Evolutionary conservation across 176 grass and related monocot genomes (phyloP).

Genomic region (Ensete glaucum): DNA sequence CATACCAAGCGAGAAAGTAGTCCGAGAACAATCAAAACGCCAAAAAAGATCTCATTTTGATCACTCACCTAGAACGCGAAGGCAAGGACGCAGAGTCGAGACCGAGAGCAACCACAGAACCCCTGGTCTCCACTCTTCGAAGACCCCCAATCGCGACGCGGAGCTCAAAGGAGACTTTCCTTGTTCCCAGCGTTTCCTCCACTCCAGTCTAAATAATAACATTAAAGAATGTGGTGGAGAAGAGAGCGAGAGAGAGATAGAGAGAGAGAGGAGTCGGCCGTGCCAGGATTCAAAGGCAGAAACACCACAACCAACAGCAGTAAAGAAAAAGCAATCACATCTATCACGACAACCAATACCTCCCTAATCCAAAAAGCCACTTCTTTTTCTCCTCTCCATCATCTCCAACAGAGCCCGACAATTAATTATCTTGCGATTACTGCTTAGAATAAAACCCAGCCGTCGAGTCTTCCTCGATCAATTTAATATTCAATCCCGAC

Average conservation of each 20-base stretch:
- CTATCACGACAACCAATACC: neutral
- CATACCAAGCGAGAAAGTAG: neutral
- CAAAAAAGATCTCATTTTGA: neutral
- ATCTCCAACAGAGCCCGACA: neutral
- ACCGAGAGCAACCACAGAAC: neutral
- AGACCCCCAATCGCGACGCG: neutral
- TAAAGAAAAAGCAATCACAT: neutral
- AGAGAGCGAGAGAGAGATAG: too few relatives aligned
- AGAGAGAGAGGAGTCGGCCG: neutral
- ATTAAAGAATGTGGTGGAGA: neutral
- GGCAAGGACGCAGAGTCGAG: neutral
- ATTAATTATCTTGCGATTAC: neutral
- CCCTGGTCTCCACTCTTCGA: neutral
- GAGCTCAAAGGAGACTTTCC: conserved; percentile 3
- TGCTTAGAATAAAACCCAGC: neutral
- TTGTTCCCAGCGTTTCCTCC: conserved; percentile 6
- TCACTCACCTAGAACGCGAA: neutral
- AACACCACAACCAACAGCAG: neutral
- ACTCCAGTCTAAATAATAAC: neutral
- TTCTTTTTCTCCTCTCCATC: neutral
- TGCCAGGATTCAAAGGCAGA: neutral
- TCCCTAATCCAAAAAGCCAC: neutral
- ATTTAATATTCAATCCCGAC: neutral
- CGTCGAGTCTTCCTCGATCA: neutral
- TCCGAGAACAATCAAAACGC: neutral